These are phyloP conservation scores for Codiaeum variegatum DNA, from an alignment of 441 rosid species.

Conservation along the genomic window DNA sequence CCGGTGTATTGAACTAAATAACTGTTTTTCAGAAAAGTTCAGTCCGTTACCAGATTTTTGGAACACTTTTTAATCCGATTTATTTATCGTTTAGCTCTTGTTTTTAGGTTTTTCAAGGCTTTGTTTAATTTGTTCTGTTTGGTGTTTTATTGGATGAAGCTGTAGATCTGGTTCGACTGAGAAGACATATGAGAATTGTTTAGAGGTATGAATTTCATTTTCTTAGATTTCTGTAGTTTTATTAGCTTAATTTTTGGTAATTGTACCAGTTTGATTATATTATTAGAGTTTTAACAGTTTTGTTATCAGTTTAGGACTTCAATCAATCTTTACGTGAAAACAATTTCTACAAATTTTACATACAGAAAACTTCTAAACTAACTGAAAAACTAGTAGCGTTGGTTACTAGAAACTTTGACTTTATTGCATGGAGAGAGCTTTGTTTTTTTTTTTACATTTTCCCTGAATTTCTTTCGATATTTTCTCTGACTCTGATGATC, in stretches of 20 bases:
- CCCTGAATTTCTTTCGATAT: neutral
- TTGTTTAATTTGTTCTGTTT: no score
- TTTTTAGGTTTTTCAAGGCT: neutral
- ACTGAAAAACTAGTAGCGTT: neutral
- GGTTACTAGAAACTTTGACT: slow-evolving; percentile 8
- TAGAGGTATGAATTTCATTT: slow-evolving; percentile 15
- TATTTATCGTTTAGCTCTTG: neutral
- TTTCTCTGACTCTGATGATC: neutral
- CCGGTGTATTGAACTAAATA: neutral
- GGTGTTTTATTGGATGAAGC: neutral
- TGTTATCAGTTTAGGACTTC: neutral
- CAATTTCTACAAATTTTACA: neutral
- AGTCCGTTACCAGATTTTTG: slow-evolving; percentile 7
- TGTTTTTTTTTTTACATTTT: neutral
- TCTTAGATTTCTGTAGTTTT: slow-evolving; percentile 3
- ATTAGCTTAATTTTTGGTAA: neutral
- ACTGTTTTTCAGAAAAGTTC: neutral
- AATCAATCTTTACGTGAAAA: neutral
- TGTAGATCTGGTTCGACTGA: slow-evolving; percentile 8
- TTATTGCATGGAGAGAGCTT: neutral
- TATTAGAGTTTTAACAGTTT: slow-evolving; percentile 1
- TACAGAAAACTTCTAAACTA: neutral
- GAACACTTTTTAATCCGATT: neutral
- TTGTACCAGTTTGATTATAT: neutral
- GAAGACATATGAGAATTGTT: neutral